Evolutionary conservation across 163 green algal species (phyloP), one percentile per base, ranked within the genome.

Genomic region (Scenedesmus sp.): DNA sequence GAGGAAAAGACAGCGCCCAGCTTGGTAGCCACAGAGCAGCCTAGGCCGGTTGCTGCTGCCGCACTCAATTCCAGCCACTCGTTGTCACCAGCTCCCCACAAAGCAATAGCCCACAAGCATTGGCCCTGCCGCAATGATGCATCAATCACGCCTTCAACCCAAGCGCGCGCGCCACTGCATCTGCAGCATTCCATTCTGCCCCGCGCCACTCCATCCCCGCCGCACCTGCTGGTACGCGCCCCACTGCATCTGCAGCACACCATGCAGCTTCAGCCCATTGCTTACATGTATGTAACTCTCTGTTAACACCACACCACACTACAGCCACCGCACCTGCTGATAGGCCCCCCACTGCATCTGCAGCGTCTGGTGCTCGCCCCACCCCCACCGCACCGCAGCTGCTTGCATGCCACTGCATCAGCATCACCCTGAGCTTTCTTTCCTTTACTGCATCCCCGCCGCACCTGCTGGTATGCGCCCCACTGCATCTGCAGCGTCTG

Each of bases 321-420:
- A 46, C 34, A 46, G 34, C 34, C 26, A 57, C 46, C 62, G 77
- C 34, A 59, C 10, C 16, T 95, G 84, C 95, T 99, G 97, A 94
- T 99, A 98, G 3, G 98, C 97, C 34, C 95, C 92, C 97, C 98
- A 99, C 95, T 99, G 97, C 91, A 97, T 96, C 91, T 99, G 95
- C 92, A 99, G 96, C 77, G 96, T 97, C 57, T 95, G 91, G 83
- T 98, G 97, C 91, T 99, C 97, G 10, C 34, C 77, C 5, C 4
- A 59, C 77, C 16, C 26, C 77, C 62, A 34, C 26, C n/a, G 8
- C 34, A 34, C 20, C 55, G n/a, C n/a, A 55, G 46, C 46, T 5
- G 34, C n/a, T n/a, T n/a, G n/a, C n/a, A n/a, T n/a, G 52, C 46
- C 12, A n/a, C 79, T 34, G 12, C 9, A 2, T 60, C 64, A 89